Base-by-base conservation (phyloP, 2,329 filamentous ascomycete species). In the Neonectria punicea region DNA sequence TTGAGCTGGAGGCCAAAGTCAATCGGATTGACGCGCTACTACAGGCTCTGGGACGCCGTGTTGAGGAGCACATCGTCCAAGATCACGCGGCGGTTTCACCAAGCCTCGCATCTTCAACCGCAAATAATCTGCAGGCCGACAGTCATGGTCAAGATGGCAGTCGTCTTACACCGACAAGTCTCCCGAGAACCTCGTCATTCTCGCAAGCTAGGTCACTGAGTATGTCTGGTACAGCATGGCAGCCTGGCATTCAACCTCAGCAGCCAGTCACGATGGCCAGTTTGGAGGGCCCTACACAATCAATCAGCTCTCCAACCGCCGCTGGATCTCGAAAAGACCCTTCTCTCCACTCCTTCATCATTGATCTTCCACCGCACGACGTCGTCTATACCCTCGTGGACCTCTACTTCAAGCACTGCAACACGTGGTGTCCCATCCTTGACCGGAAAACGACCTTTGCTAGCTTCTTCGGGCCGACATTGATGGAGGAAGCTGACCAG, bases 321-420 rank as follows among this genome's bases (percentile, higher is more conserved):
- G 22, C 22, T 22, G 22, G 22, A 22, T 22, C 22, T 22, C 22
- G 22, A 30, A 30, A 30, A 2, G 28, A 9, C 9, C 9, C 28
- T 9, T 76, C 76, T 0, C 69, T 76, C 7, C 67, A 79, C n/a
- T 75, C 78, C 16, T 77, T 78, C 74, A 85, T 72, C 68, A 80
- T 72, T 73, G 80, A 89, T 58, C 82, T 89, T 1, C 87, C 87
- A 2, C 86, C 87, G 0, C 87, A 89, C 66, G 87, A 89, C 67
- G 79, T 89, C 13, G 75, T 89, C 4, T 89, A 89, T 65, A 85
- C 84, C 2, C 78, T 90, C 2, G 86, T 88, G 16, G 87, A 89
- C 65, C 78, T 89, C 8, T 90, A 87, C 76, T 89, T 90, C 79
- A 88, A 88, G 70, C 87, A 90, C 73, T 86, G 88, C 73, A 89